These are phyloP conservation scores for Phytophthora sojae DNA, from an alignment of 352 stramenopile genomes.

Conservation along the genomic window DNA sequence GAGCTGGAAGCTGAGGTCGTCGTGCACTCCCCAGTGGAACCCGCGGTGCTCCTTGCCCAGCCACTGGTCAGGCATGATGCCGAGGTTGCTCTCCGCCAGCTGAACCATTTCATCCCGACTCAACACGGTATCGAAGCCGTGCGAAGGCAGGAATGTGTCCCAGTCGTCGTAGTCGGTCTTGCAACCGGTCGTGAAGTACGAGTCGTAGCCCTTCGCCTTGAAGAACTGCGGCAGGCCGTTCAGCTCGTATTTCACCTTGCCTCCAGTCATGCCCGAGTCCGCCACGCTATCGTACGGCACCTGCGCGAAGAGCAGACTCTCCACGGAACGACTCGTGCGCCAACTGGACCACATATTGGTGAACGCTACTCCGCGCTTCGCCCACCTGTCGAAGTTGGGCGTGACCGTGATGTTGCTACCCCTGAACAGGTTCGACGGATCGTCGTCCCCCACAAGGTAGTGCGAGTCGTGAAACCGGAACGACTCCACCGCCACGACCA, in stretches of 20 bases:
- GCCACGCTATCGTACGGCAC: slow-evolving; percentile 45
- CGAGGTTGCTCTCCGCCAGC: slow-evolving; percentile 39
- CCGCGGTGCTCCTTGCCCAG: slow-evolving; percentile 13
- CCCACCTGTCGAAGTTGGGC: slow-evolving; percentile 58
- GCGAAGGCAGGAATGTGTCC: slow-evolving; percentile 45
- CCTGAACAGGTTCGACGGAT: slow-evolving; percentile 43
- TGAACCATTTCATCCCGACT: slow-evolving; percentile 39
- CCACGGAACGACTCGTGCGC: slow-evolving; percentile 55
- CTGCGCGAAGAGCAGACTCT: slow-evolving; percentile 57
- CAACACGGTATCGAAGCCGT: slow-evolving; percentile 60
- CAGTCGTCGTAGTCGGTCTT: slow-evolving; percentile 55
- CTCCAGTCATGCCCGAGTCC: slow-evolving; percentile 36
- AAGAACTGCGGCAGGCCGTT: slow-evolving; percentile 56
- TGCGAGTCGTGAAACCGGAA: slow-evolving; percentile 61
- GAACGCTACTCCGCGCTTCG: slow-evolving; percentile 54
- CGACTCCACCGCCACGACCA: slow-evolving; percentile 60
- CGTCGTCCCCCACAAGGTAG: slow-evolving; percentile 54
- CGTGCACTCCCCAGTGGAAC: slow-evolving; percentile 51
- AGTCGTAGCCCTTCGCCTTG: slow-evolving; percentile 53
- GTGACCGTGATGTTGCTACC: slow-evolving; percentile 37
- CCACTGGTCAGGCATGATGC: slow-evolving; percentile 47
- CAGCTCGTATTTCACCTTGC: slow-evolving; percentile 33
- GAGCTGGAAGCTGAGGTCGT: slow-evolving; percentile 55
- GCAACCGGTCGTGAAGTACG: slow-evolving; percentile 52
- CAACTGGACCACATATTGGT: slow-evolving; percentile 65